These are phyloP conservation scores for Peronosclerospora sorghi DNA, from an alignment of 352 stramenopile genomes.

Conservation along the genomic window DNA sequence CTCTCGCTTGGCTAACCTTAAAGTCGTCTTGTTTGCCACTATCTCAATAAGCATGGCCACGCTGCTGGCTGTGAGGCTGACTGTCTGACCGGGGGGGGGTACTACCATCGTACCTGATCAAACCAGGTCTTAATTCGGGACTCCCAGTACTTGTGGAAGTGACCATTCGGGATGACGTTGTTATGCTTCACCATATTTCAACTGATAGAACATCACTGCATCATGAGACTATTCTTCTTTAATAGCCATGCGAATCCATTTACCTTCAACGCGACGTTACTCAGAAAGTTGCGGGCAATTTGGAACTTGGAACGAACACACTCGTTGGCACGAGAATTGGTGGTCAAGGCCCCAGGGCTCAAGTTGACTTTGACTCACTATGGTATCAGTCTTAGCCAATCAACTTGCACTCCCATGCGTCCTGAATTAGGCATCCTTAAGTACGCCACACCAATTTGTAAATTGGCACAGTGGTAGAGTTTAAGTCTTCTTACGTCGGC, in stretches of 20 bases:
- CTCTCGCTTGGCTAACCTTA: neutral
- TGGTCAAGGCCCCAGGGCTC: constrained; percentile 67
- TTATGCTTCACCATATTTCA: constrained; percentile 98
- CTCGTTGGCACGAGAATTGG: constrained; percentile 64
- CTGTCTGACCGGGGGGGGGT: neutral
- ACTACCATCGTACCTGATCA: constrained; percentile 71
- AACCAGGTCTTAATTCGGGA: constrained; percentile 95
- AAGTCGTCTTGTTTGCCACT: neutral
- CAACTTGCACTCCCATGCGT: constrained; percentile 1
- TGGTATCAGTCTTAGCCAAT: constrained; percentile 33
- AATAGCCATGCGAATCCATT: neutral
- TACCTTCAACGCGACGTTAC: constrained; percentile 64
- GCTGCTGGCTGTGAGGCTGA: constrained; percentile 6
- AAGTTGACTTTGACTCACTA: constrained; percentile 51
- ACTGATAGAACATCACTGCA: constrained; percentile 18
- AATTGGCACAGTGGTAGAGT: too few species aligned
- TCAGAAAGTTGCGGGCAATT: constrained; percentile 86
- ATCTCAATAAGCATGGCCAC: neutral
- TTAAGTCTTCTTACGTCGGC: too few species aligned
- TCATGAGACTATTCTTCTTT: neutral
- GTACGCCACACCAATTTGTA: constrained; percentile 1
- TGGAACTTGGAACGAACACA: constrained; percentile 66
- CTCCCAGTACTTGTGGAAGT: constrained; percentile 99
- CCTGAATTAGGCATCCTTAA: constrained; percentile 3
- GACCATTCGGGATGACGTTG: constrained; percentile 98